These are phyloP conservation scores for Zygoascus biomembranicola DNA, from an alignment of 805 yeast species.

Conservation along the genomic window DNA sequence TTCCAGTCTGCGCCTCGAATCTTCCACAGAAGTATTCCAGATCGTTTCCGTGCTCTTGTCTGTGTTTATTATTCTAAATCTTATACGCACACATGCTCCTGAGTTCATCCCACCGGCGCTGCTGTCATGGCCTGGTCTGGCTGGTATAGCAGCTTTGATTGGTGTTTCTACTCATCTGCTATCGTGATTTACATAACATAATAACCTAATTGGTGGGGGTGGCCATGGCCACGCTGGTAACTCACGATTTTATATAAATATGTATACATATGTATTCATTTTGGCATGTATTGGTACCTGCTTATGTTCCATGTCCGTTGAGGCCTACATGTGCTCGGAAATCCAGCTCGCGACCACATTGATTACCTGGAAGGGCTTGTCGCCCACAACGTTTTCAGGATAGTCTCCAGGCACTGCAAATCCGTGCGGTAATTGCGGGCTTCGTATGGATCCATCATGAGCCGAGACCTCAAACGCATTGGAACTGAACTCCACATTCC, in stretches of 20 bases:
- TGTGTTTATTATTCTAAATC: neutral
- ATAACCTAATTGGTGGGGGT: too few relatives aligned
- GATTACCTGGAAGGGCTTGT: constrained; percentile 24
- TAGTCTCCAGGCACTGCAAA: constrained; percentile 36
- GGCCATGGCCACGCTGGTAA: too few relatives aligned
- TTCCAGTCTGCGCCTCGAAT: constrained; percentile 19
- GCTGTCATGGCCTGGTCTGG: neutral
- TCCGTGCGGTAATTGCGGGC: constrained; percentile 33
- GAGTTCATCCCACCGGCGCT: neutral
- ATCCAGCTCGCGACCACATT: constrained; percentile 12
- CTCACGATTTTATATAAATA: too few relatives aligned
- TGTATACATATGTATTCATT: neutral
- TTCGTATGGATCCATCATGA: constrained; percentile 4
- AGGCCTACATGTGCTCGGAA: constrained; percentile 4
- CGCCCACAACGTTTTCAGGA: constrained; percentile 26
- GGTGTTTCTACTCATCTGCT: neutral
- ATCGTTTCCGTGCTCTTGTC: constrained; percentile 29
- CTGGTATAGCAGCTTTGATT: neutral
- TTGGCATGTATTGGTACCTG: neutral
- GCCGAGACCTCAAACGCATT: constrained; percentile 15
- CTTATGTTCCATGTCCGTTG: too few relatives aligned
- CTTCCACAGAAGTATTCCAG: constrained; percentile 24
- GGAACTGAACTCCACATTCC: constrained; percentile 12
- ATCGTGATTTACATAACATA: too few relatives aligned
- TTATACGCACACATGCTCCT: neutral